Evolutionary conservation across 345 rosid genomes (phyloP).

Genomic region (Eucalyptus dawsonii): DNA sequence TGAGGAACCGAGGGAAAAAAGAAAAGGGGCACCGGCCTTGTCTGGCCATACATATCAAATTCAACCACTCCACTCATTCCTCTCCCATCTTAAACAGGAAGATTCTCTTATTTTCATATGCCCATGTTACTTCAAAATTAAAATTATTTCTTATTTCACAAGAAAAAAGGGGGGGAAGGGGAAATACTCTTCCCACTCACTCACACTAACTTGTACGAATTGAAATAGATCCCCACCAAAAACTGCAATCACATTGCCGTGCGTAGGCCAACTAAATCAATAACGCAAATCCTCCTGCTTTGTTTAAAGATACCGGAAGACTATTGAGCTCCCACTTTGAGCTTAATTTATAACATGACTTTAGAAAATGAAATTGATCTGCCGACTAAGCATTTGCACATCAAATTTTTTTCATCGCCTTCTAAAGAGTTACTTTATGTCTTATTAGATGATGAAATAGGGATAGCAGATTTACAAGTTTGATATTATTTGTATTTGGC

Average conservation of each 20-base stretch:
- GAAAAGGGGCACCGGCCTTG: neutral
- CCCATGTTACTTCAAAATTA: neutral
- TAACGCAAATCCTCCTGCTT: neutral
- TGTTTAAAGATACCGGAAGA: neutral
- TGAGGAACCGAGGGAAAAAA: neutral
- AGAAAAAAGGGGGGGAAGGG: accelerated
- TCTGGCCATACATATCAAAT: slow-evolving; percentile 1
- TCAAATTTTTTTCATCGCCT: neutral
- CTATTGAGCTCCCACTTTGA: neutral
- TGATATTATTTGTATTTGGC: neutral
- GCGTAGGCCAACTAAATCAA: neutral
- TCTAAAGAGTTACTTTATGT: neutral
- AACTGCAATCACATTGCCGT: neutral
- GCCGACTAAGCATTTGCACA: neutral
- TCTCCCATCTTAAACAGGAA: neutral
- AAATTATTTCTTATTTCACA: neutral
- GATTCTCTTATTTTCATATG: neutral
- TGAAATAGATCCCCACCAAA: neutral
- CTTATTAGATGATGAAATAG: neutral
- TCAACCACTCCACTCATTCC: slow-evolving; percentile 24
- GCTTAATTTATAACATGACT: neutral
- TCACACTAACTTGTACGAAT: neutral
- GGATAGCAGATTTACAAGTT: neutral
- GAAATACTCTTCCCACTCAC: neutral
- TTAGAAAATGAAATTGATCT: neutral